A percentile compares a stretch with the other conserved stretches of the same genome.
Evolutionary conservation across 345 rosid genomes (phyloP).

Genomic region (Eutrema yunnanense): DNA sequence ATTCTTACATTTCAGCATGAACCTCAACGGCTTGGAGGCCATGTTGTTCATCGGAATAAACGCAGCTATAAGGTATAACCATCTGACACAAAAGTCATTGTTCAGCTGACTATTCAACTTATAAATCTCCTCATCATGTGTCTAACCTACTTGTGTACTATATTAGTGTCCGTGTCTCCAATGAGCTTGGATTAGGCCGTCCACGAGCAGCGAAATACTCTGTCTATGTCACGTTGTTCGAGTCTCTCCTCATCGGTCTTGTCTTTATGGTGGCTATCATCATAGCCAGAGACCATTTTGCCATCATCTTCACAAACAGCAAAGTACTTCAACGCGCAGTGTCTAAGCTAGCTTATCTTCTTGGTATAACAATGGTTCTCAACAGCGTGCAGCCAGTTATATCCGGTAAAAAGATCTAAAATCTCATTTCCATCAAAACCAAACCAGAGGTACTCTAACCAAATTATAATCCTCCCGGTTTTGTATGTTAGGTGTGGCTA

Average conservation of each 20-base stretch:
- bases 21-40: slow-evolving; percentile 64
- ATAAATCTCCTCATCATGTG: background rate
- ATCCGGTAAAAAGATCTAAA: slow-evolving; percentile 44
- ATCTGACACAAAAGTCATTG: background rate
- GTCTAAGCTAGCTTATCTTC: slow-evolving; percentile 56
- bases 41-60: slow-evolving; percentile 81
- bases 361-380: slow-evolving; percentile 72
- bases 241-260: slow-evolving; percentile 61
- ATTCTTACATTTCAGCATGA: slow-evolving; percentile 47
- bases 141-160: background rate
- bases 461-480: background rate
- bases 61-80: slow-evolving; percentile 56
- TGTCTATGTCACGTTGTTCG: slow-evolving; percentile 43
- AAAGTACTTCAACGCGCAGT: slow-evolving; percentile 42
- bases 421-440: background rate
- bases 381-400: slow-evolving; percentile 85
- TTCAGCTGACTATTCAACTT: background rate
- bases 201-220: slow-evolving; percentile 78
- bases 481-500: slow-evolving; percentile 68
- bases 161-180: slow-evolving; percentile 69
- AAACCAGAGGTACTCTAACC: background rate
- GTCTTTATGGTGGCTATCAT: slow-evolving; percentile 51
- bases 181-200: slow-evolving; percentile 68
- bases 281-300: slow-evolving; percentile 47
- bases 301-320: slow-evolving; percentile 60